Evolutionary conservation across 2,329 filamentous ascomycete genomes (phyloP).

Genomic region (Lanzia echinophila): DNA sequence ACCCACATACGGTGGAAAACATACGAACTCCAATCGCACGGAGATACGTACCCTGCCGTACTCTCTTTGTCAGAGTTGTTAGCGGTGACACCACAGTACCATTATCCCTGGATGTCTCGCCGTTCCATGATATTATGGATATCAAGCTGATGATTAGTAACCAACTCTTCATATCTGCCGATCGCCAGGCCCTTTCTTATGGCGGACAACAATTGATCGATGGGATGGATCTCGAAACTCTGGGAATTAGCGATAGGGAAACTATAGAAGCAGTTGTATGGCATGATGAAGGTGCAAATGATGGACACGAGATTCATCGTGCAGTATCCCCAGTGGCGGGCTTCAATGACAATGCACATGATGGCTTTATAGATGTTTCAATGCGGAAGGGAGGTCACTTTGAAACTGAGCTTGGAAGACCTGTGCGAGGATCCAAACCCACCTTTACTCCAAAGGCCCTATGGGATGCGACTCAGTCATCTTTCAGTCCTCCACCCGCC

Average conservation of each 20-base stretch:
- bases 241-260: neutral
- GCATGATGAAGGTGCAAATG: neutral
- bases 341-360: too few species aligned
- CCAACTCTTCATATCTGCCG: neutral
- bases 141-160: neutral
- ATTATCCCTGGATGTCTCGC: neutral
- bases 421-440: too few species aligned
- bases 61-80: neutral
- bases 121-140: neutral
- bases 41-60: neutral
- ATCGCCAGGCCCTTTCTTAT: neutral
- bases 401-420: too few species aligned
- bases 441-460: too few species aligned
- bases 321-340: too few species aligned
- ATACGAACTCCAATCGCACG: neutral
- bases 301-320: neutral
- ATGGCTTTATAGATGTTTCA: too few species aligned
- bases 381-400: too few species aligned
- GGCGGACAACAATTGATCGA: neutral
- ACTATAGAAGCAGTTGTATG: constrained; percentile 1
- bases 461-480: too few species aligned
- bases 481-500: too few species aligned
- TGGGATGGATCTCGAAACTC: neutral
- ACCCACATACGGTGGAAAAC: neutral
- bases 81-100: neutral